Evolutionary conservation across 2,329 filamentous ascomycete genomes (phyloP).

Genomic region (Claviceps sp.): DNA sequence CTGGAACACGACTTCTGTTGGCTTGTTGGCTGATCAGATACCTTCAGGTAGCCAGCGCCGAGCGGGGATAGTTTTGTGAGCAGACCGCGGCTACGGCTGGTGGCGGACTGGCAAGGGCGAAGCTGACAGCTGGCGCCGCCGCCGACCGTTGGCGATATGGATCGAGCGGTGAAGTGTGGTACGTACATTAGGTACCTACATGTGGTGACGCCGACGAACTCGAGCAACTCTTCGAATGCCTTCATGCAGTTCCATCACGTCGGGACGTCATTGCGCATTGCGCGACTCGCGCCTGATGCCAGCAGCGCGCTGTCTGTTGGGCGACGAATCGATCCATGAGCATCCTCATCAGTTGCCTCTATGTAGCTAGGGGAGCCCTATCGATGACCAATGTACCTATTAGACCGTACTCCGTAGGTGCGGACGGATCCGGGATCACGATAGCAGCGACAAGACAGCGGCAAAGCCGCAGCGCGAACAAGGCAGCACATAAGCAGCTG

Average conservation of each 20-base stretch:
- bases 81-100: not conserved
- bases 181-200: not conserved
- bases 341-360: too few relatives aligned
- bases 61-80: not conserved
- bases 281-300: not conserved
- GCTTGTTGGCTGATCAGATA: not conserved
- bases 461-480: too few relatives aligned
- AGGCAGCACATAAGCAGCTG: too few relatives aligned
- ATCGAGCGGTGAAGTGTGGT: not conserved
- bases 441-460: too few relatives aligned
- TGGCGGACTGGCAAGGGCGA: not conserved
- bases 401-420: too few relatives aligned
- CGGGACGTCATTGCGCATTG: not conserved
- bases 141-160: not conserved
- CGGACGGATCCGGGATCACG: too few relatives aligned
- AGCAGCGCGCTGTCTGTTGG: not conserved
- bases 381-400: too few relatives aligned
- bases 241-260: not conserved
- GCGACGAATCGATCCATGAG: too few relatives aligned
- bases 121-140: not conserved
- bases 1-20: not conserved
- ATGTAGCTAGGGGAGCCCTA: too few relatives aligned
- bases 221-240: not conserved
- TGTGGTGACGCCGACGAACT: too few relatives aligned
- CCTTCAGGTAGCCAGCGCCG: not conserved